Percentiles rank a stretch among this genome's conserved stretches.
phyloP scores from a whole-genome alignment of 2,329 filamentous ascomycete genomes.

The Periconia sp. region DNA sequence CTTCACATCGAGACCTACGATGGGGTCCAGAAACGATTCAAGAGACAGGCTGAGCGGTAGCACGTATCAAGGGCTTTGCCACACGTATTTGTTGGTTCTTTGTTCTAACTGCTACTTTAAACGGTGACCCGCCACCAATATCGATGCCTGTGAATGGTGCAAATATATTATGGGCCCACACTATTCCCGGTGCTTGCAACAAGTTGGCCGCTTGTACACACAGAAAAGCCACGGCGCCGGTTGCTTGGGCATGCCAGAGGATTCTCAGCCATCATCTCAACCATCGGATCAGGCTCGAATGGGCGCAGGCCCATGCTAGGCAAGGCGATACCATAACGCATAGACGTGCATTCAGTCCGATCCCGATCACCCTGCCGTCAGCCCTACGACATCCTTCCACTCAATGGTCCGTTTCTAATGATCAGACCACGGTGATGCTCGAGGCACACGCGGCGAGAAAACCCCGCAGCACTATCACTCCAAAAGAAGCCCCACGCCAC shows the following conservation, averaged over 20 bases:
- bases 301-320: background rate
- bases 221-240: background rate
- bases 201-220: background rate
- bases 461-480: slow-evolving; percentile 10
- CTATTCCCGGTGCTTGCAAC: background rate
- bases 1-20: slow-evolving; percentile 21
- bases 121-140: slow-evolving; percentile 1
- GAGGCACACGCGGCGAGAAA: slow-evolving; percentile 1
- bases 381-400: slow-evolving; percentile 27
- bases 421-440: slow-evolving; percentile 10
- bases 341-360: slow-evolving; percentile 9
- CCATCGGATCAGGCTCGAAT: background rate
- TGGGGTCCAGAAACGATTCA: slow-evolving; percentile 23
- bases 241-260: slow-evolving; percentile 6
- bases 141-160: slow-evolving; percentile 1
- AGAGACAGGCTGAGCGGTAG: slow-evolving; percentile 22
- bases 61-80: slow-evolving; percentile 32
- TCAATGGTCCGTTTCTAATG: slow-evolving; percentile 11
- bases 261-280: slow-evolving; percentile 1
- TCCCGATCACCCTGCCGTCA: slow-evolving; percentile 26
- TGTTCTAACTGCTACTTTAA: slow-evolving; percentile 13
- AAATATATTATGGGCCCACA: background rate
- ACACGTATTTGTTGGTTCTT: too few relatives aligned
- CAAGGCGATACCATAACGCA: slow-evolving; percentile 10
- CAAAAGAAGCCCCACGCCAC: slow-evolving; percentile 2